phyloP scores from a whole-genome alignment of 495 filamentous ascomycete species.

The Hypoxylon crocopeplum region DNA sequence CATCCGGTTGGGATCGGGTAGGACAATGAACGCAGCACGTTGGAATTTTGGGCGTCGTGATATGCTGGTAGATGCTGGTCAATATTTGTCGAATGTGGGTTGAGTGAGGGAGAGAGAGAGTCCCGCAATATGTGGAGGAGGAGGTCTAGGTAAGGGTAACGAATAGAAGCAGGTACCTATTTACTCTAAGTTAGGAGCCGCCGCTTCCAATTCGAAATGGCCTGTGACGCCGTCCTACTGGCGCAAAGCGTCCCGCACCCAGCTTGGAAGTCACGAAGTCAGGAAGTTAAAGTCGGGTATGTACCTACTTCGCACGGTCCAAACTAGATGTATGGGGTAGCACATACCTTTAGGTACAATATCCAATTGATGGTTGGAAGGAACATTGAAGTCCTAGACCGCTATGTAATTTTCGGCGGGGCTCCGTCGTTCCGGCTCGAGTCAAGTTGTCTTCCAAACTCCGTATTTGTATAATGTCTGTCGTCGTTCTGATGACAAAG shows the following conservation, averaged over 20 bases:
- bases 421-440: slow-evolving; percentile 33
- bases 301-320: too few relatives aligned
- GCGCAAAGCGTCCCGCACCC: too few relatives aligned
- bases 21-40: slow-evolving; percentile 34
- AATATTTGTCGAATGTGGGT: too few relatives aligned
- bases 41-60: slow-evolving; percentile 24
- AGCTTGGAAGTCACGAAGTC: too few relatives aligned
- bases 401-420: slow-evolving; percentile 25
- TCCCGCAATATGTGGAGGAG: slow-evolving; percentile 1
- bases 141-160: too few relatives aligned
- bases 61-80: slow-evolving; percentile 28
- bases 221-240: slow-evolving; percentile 21
- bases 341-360: too few relatives aligned
- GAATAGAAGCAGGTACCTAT: too few relatives aligned
- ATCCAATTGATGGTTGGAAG: too few relatives aligned
- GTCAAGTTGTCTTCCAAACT: slow-evolving; percentile 29
- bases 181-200: slow-evolving; percentile 3
- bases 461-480: slow-evolving; percentile 12
- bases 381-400: not conserved
- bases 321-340: too few relatives aligned
- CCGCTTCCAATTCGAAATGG: slow-evolving; percentile 16
- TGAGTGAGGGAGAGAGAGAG: too few relatives aligned
- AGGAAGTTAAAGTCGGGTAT: too few relatives aligned
- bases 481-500: slow-evolving; percentile 10
- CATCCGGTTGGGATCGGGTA: slow-evolving; percentile 11